Percentiles rank a stretch among this genome's conserved stretches.
Evolutionary conservation across 345 rosid species (phyloP).

Genomic region (Syzygium jambos): DNA sequence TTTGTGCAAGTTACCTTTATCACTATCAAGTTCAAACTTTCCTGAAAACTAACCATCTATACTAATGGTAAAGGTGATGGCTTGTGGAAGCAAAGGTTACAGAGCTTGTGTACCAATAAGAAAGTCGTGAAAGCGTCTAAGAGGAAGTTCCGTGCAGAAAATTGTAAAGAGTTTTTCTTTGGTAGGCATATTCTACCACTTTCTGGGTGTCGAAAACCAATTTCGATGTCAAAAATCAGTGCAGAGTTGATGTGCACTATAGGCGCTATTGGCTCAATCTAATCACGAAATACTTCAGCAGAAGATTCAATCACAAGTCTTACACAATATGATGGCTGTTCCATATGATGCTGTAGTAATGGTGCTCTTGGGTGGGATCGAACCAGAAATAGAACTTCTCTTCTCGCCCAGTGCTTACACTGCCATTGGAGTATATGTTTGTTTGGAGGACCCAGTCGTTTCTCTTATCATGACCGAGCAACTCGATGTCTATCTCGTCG

Average conservation of each 20-base stretch:
- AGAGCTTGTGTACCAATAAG: not conserved
- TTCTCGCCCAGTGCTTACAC: slow-evolving; percentile 71
- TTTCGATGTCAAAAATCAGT: not conserved
- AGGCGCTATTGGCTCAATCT: not conserved
- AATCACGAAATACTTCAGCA: not conserved
- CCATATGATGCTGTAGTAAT: slow-evolving; percentile 79
- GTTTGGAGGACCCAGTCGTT: slow-evolving; percentile 83
- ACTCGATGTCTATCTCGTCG: slow-evolving; percentile 86
- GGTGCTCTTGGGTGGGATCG: slow-evolving; percentile 70
- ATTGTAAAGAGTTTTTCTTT: not conserved
- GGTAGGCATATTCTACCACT: not conserved
- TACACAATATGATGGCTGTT: slow-evolving; percentile 80
- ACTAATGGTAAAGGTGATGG: not conserved
- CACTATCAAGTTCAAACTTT: not conserved
- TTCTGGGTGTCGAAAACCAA: not conserved
- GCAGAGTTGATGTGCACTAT: not conserved
- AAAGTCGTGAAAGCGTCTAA: not conserved
- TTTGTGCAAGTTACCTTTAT: not conserved
- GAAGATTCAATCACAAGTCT: not conserved
- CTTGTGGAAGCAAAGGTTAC: not conserved
- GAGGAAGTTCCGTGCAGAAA: not conserved
- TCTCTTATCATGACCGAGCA: slow-evolving; percentile 74
- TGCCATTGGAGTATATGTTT: slow-evolving; percentile 76
- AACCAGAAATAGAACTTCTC: slow-evolving; percentile 93
- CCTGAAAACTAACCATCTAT: not conserved